Evolutionary conservation across 2,329 filamentous ascomycete genomes (phyloP).

Genomic region (Apiospora kogelbergensis): DNA sequence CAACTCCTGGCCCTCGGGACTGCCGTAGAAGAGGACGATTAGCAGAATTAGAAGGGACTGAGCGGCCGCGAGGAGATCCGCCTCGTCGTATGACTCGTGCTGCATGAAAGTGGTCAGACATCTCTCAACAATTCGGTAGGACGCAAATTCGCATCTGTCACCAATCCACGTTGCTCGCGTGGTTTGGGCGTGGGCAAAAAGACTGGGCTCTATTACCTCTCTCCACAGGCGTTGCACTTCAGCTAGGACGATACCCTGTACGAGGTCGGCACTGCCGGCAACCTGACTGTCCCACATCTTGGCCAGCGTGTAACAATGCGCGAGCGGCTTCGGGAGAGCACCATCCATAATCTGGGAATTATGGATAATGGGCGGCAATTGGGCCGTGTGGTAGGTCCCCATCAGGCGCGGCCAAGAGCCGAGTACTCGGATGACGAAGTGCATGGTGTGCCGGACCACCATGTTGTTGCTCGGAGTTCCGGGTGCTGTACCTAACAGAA

Average conservation of each 20-base stretch:
- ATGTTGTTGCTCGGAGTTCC: background rate
- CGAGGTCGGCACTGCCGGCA: background rate
- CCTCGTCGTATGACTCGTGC: background rate
- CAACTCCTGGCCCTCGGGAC: background rate
- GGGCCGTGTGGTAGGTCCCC: constrained; percentile 11
- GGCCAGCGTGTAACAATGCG: background rate
- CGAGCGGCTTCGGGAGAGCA: background rate
- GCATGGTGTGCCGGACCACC: constrained; percentile 14
- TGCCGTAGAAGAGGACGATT: background rate
- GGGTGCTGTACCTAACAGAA: background rate
- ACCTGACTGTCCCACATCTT: background rate
- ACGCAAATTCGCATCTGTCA: too few relatives aligned
- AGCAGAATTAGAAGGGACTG: background rate
- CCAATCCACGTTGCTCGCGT: too few relatives aligned
- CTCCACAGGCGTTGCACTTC: background rate
- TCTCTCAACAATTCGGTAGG: too few relatives aligned
- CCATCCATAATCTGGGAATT: background rate
- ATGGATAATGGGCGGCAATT: constrained; percentile 19
- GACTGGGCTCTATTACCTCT: background rate
- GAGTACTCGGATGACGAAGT: constrained; percentile 16
- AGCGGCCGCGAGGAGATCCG: background rate
- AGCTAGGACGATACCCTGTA: background rate
- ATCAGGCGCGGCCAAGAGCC: constrained; percentile 19
- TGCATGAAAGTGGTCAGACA: too few relatives aligned
- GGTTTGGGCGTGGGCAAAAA: too few relatives aligned